Evolutionary conservation across 176 grass and related monocot genomes (phyloP).

Genomic region (Rhynchospora pubera): DNA sequence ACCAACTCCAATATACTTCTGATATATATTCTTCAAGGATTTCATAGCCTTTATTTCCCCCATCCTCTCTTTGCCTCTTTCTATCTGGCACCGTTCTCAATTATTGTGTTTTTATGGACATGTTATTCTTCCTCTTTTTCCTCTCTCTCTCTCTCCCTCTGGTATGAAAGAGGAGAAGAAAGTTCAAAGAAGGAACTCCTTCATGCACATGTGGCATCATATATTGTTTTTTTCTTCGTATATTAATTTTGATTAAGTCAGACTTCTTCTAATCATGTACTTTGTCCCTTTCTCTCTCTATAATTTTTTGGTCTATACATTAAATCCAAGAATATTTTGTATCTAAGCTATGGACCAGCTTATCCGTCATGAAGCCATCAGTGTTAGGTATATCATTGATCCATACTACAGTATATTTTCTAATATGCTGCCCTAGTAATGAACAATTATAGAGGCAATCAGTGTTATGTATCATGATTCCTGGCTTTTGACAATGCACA

Average conservation of each 20-base stretch:
- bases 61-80: conserved; percentile 17
- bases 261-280: background rate
- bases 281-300: background rate
- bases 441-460: too few relatives aligned
- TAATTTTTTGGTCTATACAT: too few relatives aligned
- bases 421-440: too few relatives aligned
- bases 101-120: conserved; percentile 18
- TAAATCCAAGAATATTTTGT: too few relatives aligned
- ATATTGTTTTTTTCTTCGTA: background rate
- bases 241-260: conserved; percentile 12
- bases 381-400: too few relatives aligned
- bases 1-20: conserved; percentile 43
- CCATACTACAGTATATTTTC: too few relatives aligned
- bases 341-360: background rate
- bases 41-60: conserved; percentile 46
- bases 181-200: conserved; percentile 23
- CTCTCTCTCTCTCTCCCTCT: background rate
- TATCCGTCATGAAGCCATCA: background rate
- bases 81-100: background rate
- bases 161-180: conserved; percentile 6
- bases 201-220: conserved; percentile 2
- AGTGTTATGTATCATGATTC: background rate
- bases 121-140: background rate
- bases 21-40: conserved; percentile 37
- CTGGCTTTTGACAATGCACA: background rate